These are phyloP conservation scores for Saitozyma sp. DNA, from an alignment of 768 basidiomycete species.

Conservation along the genomic window DNA sequence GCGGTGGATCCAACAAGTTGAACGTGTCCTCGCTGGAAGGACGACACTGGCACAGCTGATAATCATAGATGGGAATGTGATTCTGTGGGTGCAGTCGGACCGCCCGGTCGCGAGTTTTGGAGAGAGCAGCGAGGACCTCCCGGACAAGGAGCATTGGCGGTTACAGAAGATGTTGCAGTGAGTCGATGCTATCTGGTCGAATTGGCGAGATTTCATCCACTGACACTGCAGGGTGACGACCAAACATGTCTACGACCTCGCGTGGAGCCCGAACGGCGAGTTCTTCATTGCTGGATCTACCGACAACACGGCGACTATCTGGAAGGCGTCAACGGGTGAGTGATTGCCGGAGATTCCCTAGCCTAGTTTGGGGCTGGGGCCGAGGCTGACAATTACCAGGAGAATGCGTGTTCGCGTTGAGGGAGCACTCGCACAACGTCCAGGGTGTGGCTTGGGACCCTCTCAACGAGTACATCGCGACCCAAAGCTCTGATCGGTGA, in stretches of 20 bases:
- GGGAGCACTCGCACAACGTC: constrained; percentile 93
- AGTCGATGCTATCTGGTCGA: constrained; percentile 27
- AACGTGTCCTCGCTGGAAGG: too few relatives aligned
- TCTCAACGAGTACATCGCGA: constrained; percentile 92
- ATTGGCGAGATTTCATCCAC: neutral
- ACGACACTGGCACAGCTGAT: neutral
- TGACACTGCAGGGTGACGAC: constrained; percentile 68
- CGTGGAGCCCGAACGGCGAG: constrained; percentile 94
- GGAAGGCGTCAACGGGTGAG: constrained; percentile 48
- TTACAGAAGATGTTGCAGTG: constrained; percentile 77
- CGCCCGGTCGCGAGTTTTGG: constrained; percentile 74
- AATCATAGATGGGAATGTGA: constrained; percentile 84
- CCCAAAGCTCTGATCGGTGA: constrained; percentile 86
- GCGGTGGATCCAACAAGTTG: constrained; percentile 33
- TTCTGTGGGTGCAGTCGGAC: constrained; percentile 86
- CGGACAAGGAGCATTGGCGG: constrained; percentile 96
- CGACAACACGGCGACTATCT: constrained; percentile 74
- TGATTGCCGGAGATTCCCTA: neutral
- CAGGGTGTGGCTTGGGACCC: constrained; percentile 99
- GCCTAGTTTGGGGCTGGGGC: constrained; percentile 2
- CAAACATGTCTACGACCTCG: constrained; percentile 96
- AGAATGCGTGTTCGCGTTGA: constrained; percentile 51
- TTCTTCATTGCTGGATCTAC: constrained; percentile 95
- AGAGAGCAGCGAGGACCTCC: constrained; percentile 73
- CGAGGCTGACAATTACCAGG: constrained; percentile 19